Base-by-base conservation (phyloP, 371 early-diverging fungal species). In the Haplosporangium sp. region DNA sequence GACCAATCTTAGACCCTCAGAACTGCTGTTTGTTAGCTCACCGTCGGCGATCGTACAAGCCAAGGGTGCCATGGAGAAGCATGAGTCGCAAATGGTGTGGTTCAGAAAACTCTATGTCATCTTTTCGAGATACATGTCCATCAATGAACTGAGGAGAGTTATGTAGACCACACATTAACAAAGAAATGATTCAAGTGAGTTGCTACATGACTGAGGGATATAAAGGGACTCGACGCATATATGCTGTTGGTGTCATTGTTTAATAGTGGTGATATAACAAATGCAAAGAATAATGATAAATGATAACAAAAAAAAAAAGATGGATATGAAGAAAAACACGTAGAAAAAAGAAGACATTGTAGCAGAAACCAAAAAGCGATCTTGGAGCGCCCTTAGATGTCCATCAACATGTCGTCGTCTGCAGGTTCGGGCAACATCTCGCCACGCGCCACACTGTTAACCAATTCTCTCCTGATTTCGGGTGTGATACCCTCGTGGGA, bases 91-190 rank as follows among this genome's bases (percentile, higher is more conserved):
- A 84, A 77, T 98, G 73, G 92, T 95, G 14, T 99, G 99, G 99
- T 99, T 96, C 85, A 85, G 99, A 38, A 91, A 93, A 83, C 79
- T 99, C 23, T 99, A 97, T 83, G 86, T 98, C 51, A 75, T 92
- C 13, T 95, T 96, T 73, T 96, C 97, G n/a, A 86, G 96, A 61
- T 99, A 96, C 85, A 98, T 98, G 98, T 84, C 88, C 66, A 86
- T 96, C 61, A 99, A 98, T 62, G 86, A 85, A 59, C 58, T 90
- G 55, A 67, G 81, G 65, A 55, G 74, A 51, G 80, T 83, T 13
- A 69, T 81, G 63, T 76, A 80, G 56, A 38, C 12, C 5, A 60
- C 21, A 6, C 6, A 18, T 23, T 36, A 48, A 18, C 1, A n/a
- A n/a, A 2, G 29, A 55, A 38, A 38, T 12, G 37, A 55, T 18